phyloP scores from a whole-genome alignment of 257 asterid species.

The Knoxia roxburghii region DNA sequence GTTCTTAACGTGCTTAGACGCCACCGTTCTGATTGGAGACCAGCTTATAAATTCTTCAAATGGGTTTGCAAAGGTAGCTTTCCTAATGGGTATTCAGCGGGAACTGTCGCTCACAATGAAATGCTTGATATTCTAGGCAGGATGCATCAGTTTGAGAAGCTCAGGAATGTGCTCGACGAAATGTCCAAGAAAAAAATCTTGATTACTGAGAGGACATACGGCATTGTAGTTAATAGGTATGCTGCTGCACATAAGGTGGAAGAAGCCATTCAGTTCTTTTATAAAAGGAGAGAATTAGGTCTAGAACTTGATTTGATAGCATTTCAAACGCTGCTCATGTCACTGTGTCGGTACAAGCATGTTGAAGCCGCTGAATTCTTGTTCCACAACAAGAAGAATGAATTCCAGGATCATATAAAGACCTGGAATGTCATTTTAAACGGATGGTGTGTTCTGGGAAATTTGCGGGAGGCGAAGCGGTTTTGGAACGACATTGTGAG shows the following conservation, averaged over 20 bases:
- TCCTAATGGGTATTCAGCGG: neutral
- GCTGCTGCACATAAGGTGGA: neutral
- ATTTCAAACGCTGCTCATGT: slow-evolving; percentile 4
- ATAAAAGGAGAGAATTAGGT: slow-evolving; percentile 1
- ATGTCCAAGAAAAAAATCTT: neutral
- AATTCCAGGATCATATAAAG: slow-evolving; percentile 8
- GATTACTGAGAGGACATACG: neutral
- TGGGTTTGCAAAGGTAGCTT: neutral
- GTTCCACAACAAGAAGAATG: slow-evolving; percentile 9
- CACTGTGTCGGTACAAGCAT: slow-evolving; percentile 6
- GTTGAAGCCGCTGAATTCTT: slow-evolving; percentile 6
- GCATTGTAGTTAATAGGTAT: neutral
- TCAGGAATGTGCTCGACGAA: neutral
- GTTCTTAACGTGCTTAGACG: neutral
- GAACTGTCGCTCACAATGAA: neutral
- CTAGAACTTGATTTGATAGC: slow-evolving; percentile 3
- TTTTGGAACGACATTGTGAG: no score
- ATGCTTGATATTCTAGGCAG: neutral
- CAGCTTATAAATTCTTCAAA: neutral
- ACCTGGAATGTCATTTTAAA: slow-evolving; percentile 8
- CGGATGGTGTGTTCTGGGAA: slow-evolving; percentile 6
- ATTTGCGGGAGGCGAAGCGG: neutral
- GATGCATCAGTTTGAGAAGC: slow-evolving; percentile 1
- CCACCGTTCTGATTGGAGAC: neutral
- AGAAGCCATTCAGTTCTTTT: neutral